Base-by-base conservation (phyloP, 2,329 filamentous ascomycete species). In the Capronia americana region DNA sequence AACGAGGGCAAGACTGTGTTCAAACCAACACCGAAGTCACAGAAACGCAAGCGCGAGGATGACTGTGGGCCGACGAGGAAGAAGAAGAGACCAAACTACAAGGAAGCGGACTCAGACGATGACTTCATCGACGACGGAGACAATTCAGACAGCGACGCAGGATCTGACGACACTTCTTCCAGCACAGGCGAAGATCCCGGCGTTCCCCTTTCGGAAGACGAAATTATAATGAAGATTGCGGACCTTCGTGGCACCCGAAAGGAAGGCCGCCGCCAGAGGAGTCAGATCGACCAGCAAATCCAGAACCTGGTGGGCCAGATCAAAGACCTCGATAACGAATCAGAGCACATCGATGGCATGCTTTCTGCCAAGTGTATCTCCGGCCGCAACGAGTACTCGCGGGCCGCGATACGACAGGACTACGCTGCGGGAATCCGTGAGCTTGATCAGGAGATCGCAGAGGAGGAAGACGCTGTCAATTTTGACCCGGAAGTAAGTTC, bases 361-460 rank as follows among this genome's bases (percentile, higher is more conserved):
- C 69, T 72, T 20, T 63, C 57, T 8, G 57, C 55, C 7, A 61
- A 65, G 1, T 84, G 87, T 67, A 87, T 90, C 63, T 76, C 78
- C 17, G 82, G 81, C 4, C 79, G 87, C 26, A 90, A 90, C 60
- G 72, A 82, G 0, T 87, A 86, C 65, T 84, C 86, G 0, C 84
- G 82, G 61, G 72, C 72, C 0, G 82, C 81, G 0, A 88, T 90
- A 46, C 83, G 84, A 70, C 74, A 79, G 12, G 86, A 90, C 61
- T 90, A 88, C 72, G 86, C 85, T 1, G 77, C 80, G 54, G 87
- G 87, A 0, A 84, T 89, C 59, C 83, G 81, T 68, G 86, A 89
- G 67, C 79, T 89, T 0, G 86, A 89, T 65, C 80, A 86, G 69
- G 86, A 88, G 66, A 77, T 80, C 41, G 80, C 81, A 0, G 77